A percentile compares a stretch with the other conserved stretches of the same genome.
Conservation (phyloP, 345 rosid genomes). For the Pelargonium nanum region DNA sequence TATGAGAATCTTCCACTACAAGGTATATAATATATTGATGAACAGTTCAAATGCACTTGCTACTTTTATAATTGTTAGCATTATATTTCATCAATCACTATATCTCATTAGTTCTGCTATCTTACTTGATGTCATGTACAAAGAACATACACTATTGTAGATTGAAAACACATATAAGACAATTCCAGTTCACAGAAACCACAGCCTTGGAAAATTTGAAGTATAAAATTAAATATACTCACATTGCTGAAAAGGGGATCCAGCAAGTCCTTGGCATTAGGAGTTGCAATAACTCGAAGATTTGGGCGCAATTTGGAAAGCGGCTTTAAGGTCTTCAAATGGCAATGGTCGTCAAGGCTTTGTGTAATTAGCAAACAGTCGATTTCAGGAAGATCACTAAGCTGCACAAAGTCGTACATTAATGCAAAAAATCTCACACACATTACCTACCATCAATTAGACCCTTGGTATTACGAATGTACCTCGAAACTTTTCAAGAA, state of each 20-base stretch:
- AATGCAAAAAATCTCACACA: slow-evolving; percentile 7
- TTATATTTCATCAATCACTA: neutral
- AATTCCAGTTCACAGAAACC: neutral
- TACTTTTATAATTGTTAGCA: neutral
- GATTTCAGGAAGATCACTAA: slow-evolving; percentile 64
- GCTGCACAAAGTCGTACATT: slow-evolving; percentile 38
- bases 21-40: no score
- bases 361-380: slow-evolving; percentile 82
- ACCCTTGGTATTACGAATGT: neutral
- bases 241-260: slow-evolving; percentile 69
- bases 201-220: neutral
- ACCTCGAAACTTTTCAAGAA: slow-evolving; percentile 62
- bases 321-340: slow-evolving; percentile 66
- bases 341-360: slow-evolving; percentile 96
- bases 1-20: no score
- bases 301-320: slow-evolving; percentile 48
- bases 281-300: slow-evolving; percentile 73
- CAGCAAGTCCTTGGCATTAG: slow-evolving; percentile 77
- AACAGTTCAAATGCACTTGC: no score
- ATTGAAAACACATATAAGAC: no score
- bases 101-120: neutral
- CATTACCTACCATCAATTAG: neutral
- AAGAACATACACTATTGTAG: no score
- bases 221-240: slow-evolving; percentile 13
- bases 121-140: neutral